phyloP scores from a whole-genome alignment of 768 basidiomycete genomes.

The Mycena venus region DNA sequence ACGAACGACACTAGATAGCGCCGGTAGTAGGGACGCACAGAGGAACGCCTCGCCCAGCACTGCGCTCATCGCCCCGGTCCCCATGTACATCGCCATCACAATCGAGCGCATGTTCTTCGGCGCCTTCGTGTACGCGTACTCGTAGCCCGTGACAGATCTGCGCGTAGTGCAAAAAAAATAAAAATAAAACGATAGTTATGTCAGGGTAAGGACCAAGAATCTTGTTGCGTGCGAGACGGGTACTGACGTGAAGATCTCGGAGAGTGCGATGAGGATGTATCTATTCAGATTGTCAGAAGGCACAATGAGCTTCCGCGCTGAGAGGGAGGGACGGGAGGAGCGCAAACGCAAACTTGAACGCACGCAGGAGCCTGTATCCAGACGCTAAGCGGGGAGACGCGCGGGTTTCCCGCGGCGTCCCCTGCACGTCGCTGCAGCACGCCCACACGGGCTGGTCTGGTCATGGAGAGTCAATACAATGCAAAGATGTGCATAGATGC shows the following conservation, averaged over 20 bases:
- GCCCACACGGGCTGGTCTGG: constrained; percentile 65
- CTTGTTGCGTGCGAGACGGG: no score
- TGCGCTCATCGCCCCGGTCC: constrained; percentile 69
- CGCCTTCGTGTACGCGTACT: constrained; percentile 94
- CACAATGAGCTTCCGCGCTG: no score
- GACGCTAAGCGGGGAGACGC: constrained; percentile 78
- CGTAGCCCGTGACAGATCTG: constrained; percentile 86
- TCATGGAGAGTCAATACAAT: no score
- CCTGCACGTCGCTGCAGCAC: constrained; percentile 65
- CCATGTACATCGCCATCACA: constrained; percentile 80
- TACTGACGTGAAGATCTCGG: constrained; percentile 82
- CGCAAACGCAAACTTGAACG: no score
- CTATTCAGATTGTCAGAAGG: constrained; percentile 40
- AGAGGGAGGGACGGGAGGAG: no score
- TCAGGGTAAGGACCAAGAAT: no score
- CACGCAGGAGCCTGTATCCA: constrained; percentile 83
- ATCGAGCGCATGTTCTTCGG: constrained; percentile 90
- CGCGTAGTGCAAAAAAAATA: no score
- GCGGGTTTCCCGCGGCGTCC: constrained; percentile 52
- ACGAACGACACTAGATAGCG: background rate
- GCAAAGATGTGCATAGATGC: no score
- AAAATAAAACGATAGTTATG: no score
- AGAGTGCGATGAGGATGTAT: constrained; percentile 76
- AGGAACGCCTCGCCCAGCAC: constrained; percentile 82
- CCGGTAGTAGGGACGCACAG: constrained; percentile 67